A percentile compares a stretch with the other conserved stretches of the same genome.
Conservation (phyloP, 139 green algal species). For the Trebouxia sp. region DNA sequence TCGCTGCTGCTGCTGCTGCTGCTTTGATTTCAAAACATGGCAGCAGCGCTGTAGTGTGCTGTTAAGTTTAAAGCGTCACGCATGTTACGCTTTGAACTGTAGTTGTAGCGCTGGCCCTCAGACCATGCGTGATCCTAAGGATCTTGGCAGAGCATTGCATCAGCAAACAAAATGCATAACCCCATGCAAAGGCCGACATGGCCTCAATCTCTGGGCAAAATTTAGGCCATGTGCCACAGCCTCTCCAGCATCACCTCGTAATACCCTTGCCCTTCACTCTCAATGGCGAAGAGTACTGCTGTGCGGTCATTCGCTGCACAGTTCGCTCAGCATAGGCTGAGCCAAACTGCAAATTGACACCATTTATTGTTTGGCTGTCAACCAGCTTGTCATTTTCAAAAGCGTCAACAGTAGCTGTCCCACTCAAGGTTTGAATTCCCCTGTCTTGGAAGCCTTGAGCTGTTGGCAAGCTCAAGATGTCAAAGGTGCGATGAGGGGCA, state of each 20-base stretch:
- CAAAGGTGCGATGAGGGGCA: conserved; percentile 1
- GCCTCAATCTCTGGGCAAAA: too few relatives aligned
- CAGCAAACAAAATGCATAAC: too few relatives aligned
- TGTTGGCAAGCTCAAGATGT: neutral
- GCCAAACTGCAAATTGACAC: conserved; percentile 18
- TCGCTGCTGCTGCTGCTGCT: too few relatives aligned
- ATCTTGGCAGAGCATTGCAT: too few relatives aligned
- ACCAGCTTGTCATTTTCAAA: neutral
- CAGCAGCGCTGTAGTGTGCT: too few relatives aligned
- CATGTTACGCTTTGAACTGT: too few relatives aligned
- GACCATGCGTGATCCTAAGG: too few relatives aligned
- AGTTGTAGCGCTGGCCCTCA: too few relatives aligned
- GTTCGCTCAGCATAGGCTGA: neutral
- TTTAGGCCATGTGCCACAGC: too few relatives aligned
- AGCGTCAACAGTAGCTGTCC: neutral
- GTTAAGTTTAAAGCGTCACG: too few relatives aligned
- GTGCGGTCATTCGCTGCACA: conserved; percentile 21
- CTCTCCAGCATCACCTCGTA: neutral
- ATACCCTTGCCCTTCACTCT: conserved; percentile 10
- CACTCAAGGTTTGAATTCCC: neutral
- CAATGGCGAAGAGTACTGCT: conserved; percentile 21
- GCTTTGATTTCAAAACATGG: too few relatives aligned
- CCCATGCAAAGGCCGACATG: too few relatives aligned
- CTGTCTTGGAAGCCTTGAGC: conserved; percentile 13
- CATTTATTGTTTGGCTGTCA: neutral